phyloP scores from a whole-genome alignment of 2,329 filamentous ascomycete genomes.

The Aspergillus melleus region DNA sequence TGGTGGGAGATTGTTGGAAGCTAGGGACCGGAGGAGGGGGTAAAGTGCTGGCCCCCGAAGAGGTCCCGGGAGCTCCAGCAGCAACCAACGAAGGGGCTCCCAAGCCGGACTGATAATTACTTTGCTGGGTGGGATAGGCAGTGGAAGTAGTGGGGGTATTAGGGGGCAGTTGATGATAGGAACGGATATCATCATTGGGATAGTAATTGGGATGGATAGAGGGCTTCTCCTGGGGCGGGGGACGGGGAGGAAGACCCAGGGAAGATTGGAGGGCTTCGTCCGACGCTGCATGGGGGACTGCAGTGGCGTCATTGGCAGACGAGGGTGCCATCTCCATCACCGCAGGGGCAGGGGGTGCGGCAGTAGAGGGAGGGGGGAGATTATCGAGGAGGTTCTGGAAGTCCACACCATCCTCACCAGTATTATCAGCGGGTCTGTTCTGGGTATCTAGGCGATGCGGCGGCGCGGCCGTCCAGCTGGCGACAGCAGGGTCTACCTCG shows the following conservation, averaged over 20 bases:
- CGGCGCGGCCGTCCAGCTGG: conserved; percentile 19
- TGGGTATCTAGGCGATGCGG: conserved; percentile 26
- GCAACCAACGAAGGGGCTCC: conserved; percentile 25
- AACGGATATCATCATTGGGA: conserved; percentile 38
- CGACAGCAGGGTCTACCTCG: conserved; percentile 31
- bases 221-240: conserved; percentile 46
- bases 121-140: conserved; percentile 34
- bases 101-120: conserved; percentile 34
- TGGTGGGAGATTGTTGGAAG: conserved; percentile 36
- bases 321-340: conserved; percentile 25
- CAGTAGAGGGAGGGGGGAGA: conserved; percentile 38
- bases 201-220: conserved; percentile 40
- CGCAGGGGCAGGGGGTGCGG: conserved; percentile 26
- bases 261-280: conserved; percentile 35
- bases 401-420: conserved; percentile 43
- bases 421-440: conserved; percentile 21
- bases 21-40: conserved; percentile 43
- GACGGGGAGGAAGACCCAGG: conserved; percentile 45
- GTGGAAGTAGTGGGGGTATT: conserved; percentile 29
- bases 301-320: conserved; percentile 25
- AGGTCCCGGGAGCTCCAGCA: conserved; percentile 38
- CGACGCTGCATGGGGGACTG: conserved; percentile 27
- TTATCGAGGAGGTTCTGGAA: conserved; percentile 52
- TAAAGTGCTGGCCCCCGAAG: conserved; percentile 34
- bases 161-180: conserved; percentile 40